Base-by-base conservation (phyloP, 208 protist genomes). In the Leishmania arabica region DNA sequence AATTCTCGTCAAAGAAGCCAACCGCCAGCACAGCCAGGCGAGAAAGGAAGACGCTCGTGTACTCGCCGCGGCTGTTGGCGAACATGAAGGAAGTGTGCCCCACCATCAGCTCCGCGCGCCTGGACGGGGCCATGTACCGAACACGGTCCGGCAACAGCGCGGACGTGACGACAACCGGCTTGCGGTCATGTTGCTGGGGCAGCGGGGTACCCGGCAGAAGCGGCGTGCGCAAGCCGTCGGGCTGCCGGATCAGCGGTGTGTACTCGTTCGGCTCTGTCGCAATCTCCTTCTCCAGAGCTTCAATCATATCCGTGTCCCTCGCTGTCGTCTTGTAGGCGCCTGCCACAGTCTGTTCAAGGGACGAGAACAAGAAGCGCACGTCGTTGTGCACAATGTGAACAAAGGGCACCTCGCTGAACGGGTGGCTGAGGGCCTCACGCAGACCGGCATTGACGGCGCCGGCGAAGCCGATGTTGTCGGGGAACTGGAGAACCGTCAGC, bases 1-100 rank as follows among this genome's bases (percentile, higher is more conserved):
- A 88, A 60, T 92, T 94, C 49, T 94, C 88, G 74, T 94, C 88
- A 54, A 91, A 88, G 82, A 86, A 91, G 49, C 87, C 91, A 13
- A 86, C 87, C 64, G 82, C 84, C 54, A 81, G 54, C 21, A 92
- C 71, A 1, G 88, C 88, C 11, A 91, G 82, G 11, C 89, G 91
- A 7, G 89, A 85, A 8, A 92, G 27, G 21, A 83, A 75, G n/a
- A 88, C 78, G 19, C 81, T 68, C 42, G 81, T 80, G 58, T 80
- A 72, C 34, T 84, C 78, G 27, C 42, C 56, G 31, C 56, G 7
- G 17, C 47, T 79, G 71, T 80, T 80, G 54, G 88, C 70, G 68
- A 94, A 89, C 2, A 78, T n/a, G 27, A 88, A 64, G 19, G 74
- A 75, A 34, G 56, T 13, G 75, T 78, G 60, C 3, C 66, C 60